Base-by-base conservation (phyloP, 2,329 filamentous ascomycete genomes). In the Hypomyces perniciosus region DNA sequence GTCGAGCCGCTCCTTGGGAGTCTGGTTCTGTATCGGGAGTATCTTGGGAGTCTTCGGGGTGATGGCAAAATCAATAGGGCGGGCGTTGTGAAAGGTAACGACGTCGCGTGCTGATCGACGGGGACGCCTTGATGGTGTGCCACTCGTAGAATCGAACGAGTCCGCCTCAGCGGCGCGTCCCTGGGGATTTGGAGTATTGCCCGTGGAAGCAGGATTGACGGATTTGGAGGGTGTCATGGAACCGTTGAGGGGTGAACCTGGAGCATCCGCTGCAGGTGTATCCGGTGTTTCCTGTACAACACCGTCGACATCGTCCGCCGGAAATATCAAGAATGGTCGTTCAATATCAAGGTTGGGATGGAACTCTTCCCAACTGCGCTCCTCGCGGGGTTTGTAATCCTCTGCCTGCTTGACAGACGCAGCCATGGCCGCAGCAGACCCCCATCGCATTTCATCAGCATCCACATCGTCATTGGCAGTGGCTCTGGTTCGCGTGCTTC, bases 341-440 rank as follows among this genome's bases (percentile, higher is more conserved):
- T 96, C 90, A 44, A 96, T 90, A 71, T 97, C 91, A 47, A 99
- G 80, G 61, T 96, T 89, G 0, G 90, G 90, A 68, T 99, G 93
- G 57, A 97, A 97, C 66, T 99, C 93, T 63, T 96, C 91, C 90
- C 92, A 99, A 47, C 90, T 89, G 56, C 92, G 84, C 72, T 99
- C 93, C 71, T 99, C 93, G 63, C 93, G 81, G 31, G 93, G 93
- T 67, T 99, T 99, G 71, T 97, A 97, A 46, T 92, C 91, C 73
- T 97, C 93, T 61, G 84, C 91, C 65, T 96, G 90, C 59, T 90
- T 88, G 53, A 93, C 86, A 4, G 88, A 86, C 5, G 90, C 90
- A 46, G 91, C 89, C 27, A 91, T 88, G 29, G 90, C 90, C 9
- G 92, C 90, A n/a, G 86, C 90, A 42, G 88, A 92, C 61, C 86